Base-by-base conservation (phyloP, 352 stramenopile species). In the Globisporangium carolinianum region DNA sequence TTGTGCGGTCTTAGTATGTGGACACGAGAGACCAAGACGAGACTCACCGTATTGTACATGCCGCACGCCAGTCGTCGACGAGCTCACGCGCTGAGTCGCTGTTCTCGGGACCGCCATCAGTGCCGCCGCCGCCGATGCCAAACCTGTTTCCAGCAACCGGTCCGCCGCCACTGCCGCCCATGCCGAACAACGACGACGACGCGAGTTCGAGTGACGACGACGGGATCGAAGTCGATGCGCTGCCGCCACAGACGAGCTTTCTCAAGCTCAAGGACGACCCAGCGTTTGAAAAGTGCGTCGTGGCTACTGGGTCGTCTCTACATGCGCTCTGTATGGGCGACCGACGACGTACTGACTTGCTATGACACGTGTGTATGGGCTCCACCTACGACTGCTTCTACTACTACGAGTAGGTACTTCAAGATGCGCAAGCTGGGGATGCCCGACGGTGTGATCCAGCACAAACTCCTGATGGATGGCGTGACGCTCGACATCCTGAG, bases 191-290 rank as follows among this genome's bases (percentile, higher is more conserved):
- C 15, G 58, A 71, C 45, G 73, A 77, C 10, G 73, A 86, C 18
- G 75, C 86, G 46, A 84, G 68, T 50, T 87, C 75, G 8, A 88
- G 77, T 42, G 78, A 86, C 42, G 75, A 86, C 47, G 77, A 76
- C 55, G 64, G 71, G 15, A 73, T 78, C 51, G 67, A 66, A 24
- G 71, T 69, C 18, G 70, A 71, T 11, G 55, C 54, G 17, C 61
- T 61, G 46, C 52, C 58, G 8, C 38, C 56, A 6, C 57, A 67
- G 37, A 52, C 60, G 36, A 71, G 66, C 2, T 70, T 88, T 51
- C 64, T 94, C 37, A 91, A 91, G 60, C 60, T 94, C 0, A 91
- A 94, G 60, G 81, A 94, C 54, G 84, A 94, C 50, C 84, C 82
- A 10, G 73, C 57, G 8, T 94, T 83, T 65, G 66, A 77, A 56